Conservation (phyloP, 768 basidiomycete genomes). For the Cystofilobasidium capitatum region DNA sequence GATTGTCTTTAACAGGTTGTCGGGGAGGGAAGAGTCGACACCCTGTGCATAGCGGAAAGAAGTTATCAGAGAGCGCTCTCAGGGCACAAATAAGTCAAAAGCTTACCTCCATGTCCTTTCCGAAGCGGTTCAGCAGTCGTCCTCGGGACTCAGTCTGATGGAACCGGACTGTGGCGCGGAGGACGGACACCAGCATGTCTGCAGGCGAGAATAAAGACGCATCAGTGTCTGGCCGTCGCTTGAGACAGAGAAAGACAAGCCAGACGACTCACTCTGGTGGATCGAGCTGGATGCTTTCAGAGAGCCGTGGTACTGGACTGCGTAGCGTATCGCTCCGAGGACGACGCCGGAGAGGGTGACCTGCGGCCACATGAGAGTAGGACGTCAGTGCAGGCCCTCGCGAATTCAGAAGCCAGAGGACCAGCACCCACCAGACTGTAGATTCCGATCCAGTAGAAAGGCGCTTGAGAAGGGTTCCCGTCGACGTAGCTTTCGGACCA, state of each 20-base stretch:
- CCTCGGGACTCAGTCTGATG: conserved; percentile 86
- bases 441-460: conserved; percentile 57
- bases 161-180: conserved; percentile 83
- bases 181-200: conserved; percentile 61
- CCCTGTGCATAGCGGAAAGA: neutral
- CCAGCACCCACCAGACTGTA: conserved; percentile 56
- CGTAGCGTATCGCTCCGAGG: conserved; percentile 30
- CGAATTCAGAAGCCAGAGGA: neutral
- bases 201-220: neutral
- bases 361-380: conserved; percentile 37
- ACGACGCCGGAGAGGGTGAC: conserved; percentile 63
- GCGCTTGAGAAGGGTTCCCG: conserved; percentile 38
- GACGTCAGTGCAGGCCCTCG: neutral
- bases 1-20: conserved; percentile 63
- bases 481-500: conserved; percentile 50
- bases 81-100: conserved; percentile 53
- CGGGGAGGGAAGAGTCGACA: conserved; percentile 48
- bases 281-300: conserved; percentile 68
- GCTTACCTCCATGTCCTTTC: conserved; percentile 69
- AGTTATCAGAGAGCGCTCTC: neutral
- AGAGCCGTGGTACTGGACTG: conserved; percentile 67
- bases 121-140: conserved; percentile 44
- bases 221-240: conserved; percentile 28
- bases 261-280: conserved; percentile 51
- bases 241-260: neutral